Base-by-base conservation (phyloP, 202 grass and related monocot genomes). In the Schoenoplectus tabernaemontani region DNA sequence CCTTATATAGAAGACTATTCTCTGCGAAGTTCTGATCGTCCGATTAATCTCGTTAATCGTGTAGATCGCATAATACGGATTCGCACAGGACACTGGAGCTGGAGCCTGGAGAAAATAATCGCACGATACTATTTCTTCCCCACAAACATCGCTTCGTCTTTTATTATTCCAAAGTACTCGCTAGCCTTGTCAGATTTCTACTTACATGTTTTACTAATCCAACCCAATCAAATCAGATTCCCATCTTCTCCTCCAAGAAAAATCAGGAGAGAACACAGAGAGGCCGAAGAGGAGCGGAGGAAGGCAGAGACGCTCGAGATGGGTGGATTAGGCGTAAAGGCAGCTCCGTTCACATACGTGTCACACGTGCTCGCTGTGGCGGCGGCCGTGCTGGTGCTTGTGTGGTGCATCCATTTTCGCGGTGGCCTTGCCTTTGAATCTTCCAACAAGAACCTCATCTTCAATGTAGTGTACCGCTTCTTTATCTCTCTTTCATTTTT, bases 391-490 rank as follows among this genome's bases (percentile, higher is more conserved):
- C 65, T 94, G 86, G 89, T 97, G 59, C 91, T 94, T 57, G 87
- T 97, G 57, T 97, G 95, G 91, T 87, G 87, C 86, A 68, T 94
- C 84, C 58, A 83, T 83, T 97, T 94, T 91, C 91, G 87, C 33
- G 95, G 95, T 28, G 95, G 95, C 37, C 86, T 97, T 77, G 91
- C 91, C 54, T 73, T 97, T 75, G 84, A 87, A 26, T 87, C 89
- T 3, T 64, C 51, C 56, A 92, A 97, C 87, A 97, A 97, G 91
- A 92, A 88, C 77, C 91, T 97, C 91, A 86, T 97, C 86, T 97
- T 97, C 76, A 97, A 93, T 82, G 94, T 93, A 84, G 76, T 81
- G 48, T 61, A 1, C 10, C 0, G 4, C 15, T 19, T n/a, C 16
- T 30, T 15, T 47, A 6, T 51, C n/a, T 42, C 17, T 15, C 23